Conservation (phyloP, 129 eudicot species). For the Scalesia atractyloides region DNA sequence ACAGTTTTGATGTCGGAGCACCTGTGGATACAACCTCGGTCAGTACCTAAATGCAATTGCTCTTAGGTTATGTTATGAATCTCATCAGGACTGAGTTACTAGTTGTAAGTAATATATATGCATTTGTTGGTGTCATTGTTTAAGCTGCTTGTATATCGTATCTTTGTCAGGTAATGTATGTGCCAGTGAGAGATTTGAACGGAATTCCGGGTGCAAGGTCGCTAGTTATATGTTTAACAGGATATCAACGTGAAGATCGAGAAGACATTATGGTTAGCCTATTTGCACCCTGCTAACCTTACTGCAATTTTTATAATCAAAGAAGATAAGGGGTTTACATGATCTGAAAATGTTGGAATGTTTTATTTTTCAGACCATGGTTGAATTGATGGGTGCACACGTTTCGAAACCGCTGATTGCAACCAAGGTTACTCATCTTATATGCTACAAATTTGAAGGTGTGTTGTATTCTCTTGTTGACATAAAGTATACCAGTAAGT, state of each 20-base stretch:
- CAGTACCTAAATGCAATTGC: conserved; percentile 22
- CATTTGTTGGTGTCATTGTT: too few relatives aligned
- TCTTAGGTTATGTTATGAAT: neutral
- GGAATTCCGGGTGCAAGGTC: conserved; percentile 89
- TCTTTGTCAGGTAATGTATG: conserved; percentile 59
- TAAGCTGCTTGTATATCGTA: too few relatives aligned
- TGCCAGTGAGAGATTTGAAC: conserved; percentile 62
- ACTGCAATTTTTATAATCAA: conserved; percentile 3
- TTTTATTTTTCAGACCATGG: conserved; percentile 59
- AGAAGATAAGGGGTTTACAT: conserved; percentile 8
- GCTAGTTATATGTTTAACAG: conserved; percentile 77
- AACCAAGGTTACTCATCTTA: conserved; percentile 83
- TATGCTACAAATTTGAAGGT: conserved; percentile 99
- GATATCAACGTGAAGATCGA: conserved; percentile 77
- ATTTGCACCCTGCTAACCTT: neutral
- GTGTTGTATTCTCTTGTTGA: conserved; percentile 7
- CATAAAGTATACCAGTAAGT: neutral
- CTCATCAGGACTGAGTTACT: neutral
- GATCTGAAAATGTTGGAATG: conserved; percentile 19
- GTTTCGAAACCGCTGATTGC: conserved; percentile 88
- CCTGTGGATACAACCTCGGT: conserved; percentile 53
- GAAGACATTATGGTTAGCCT: conserved; percentile 84
- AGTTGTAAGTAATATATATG: neutral
- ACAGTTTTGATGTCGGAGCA: conserved; percentile 61
- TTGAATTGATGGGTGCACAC: conserved; percentile 79